Evolutionary conservation across 768 basidiomycete species (phyloP).

Genomic region (Pisolithus tinctorius): DNA sequence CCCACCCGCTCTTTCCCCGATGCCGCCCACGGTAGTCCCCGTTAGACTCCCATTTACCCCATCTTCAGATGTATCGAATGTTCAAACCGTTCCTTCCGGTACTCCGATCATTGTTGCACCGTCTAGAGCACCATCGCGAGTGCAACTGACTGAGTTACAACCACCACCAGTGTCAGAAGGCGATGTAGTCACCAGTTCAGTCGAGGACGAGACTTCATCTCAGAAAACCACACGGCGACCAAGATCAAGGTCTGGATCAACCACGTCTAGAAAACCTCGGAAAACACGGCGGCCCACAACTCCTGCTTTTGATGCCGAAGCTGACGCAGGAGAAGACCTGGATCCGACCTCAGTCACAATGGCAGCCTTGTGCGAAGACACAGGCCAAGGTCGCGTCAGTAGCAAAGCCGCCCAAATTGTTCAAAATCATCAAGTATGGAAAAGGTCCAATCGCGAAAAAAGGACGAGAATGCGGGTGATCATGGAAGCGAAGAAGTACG

Average conservation of each 20-base stretch:
- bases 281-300: constrained; percentile 39
- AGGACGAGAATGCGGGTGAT: constrained; percentile 52
- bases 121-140: constrained; percentile 6
- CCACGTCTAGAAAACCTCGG: constrained; percentile 28
- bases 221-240: constrained; percentile 15
- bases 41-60: constrained; percentile 8
- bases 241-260: constrained; percentile 13
- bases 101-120: constrained; percentile 16
- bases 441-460: constrained; percentile 59
- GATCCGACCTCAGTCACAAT: constrained; percentile 83
- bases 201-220: constrained; percentile 14
- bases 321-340: constrained; percentile 67
- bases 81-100: constrained; percentile 2
- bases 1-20: not conserved
- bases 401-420: constrained; percentile 69
- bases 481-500: constrained; percentile 75
- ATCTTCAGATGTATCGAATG: constrained; percentile 1
- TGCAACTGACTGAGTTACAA: constrained; percentile 2
- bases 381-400: constrained; percentile 72
- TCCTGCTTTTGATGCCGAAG: constrained; percentile 51
- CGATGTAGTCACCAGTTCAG: not conserved
- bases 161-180: not conserved
- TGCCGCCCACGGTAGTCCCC: constrained; percentile 2
- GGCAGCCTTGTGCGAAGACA: constrained; percentile 73
- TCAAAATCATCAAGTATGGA: constrained; percentile 67